phyloP scores from a whole-genome alignment of 2,329 filamentous ascomycete species.

The Epichloe brachyelytri region DNA sequence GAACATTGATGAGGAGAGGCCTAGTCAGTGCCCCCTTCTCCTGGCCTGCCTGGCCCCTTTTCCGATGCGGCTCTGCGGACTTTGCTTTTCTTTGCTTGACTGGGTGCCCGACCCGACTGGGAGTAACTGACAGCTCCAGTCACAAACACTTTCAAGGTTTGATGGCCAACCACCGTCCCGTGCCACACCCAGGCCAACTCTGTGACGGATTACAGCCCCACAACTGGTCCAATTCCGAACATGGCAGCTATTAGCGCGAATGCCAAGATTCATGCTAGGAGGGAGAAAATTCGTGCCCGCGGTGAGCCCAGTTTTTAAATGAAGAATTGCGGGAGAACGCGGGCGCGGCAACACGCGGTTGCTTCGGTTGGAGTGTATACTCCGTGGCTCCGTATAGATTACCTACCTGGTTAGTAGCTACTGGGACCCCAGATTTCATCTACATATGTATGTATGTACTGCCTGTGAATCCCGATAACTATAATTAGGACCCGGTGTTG shows the following conservation, averaged over 20 bases:
- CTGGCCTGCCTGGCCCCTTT: neutral
- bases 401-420: too few species aligned
- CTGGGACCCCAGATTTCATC: too few species aligned
- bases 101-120: too few species aligned
- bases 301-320: neutral
- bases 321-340: neutral
- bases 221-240: neutral
- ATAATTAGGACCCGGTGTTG: too few species aligned
- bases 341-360: neutral
- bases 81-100: neutral
- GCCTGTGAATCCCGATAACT: too few species aligned
- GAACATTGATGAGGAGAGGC: too few species aligned
- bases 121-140: neutral
- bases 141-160: neutral
- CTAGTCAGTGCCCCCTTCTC: neutral
- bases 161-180: neutral
- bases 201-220: neutral
- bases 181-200: neutral
- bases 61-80: constrained; percentile 4
- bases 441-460: too few species aligned
- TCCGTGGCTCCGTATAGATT: too few species aligned
- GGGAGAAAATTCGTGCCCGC: neutral
- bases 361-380: neutral
- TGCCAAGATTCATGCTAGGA: neutral
- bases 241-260: neutral